Evolutionary conservation across 768 basidiomycete genomes (phyloP).

Genomic region (Termitomyces sp.): DNA sequence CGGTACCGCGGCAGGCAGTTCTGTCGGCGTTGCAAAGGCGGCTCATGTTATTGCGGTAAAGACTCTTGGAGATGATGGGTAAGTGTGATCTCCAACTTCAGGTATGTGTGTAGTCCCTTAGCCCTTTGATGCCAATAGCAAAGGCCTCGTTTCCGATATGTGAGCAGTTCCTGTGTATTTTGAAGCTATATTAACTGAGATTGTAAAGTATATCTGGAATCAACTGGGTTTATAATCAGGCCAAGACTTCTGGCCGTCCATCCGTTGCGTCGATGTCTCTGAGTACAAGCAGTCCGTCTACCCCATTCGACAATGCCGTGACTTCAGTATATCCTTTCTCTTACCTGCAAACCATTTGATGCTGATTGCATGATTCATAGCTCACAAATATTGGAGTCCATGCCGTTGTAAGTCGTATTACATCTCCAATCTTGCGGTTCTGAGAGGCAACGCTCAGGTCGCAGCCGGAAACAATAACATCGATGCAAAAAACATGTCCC

Average conservation of each 20-base stretch:
- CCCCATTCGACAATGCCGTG: neutral
- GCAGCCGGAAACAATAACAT: constrained; percentile 8
- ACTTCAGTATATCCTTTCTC: neutral
- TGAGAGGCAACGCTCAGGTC: neutral
- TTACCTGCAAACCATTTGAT: neutral
- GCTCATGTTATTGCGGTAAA: constrained; percentile 11
- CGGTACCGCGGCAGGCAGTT: constrained; percentile 28
- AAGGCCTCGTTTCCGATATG: neutral
- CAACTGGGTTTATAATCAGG: neutral
- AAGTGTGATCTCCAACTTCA: neutral
- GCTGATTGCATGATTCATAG: neutral
- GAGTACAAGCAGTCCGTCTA: no score
- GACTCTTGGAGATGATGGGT: constrained; percentile 1
- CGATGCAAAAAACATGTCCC: neutral
- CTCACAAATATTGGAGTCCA: constrained; percentile 1
- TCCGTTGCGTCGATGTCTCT: constrained; percentile 3
- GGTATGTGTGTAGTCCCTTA: no score
- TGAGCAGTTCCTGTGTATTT: neutral
- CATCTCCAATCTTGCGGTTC: neutral
- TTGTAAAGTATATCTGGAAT: constrained; percentile 2
- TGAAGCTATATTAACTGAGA: neutral
- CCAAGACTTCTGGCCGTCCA: neutral
- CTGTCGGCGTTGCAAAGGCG: constrained; percentile 28
- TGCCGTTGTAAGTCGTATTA: neutral
- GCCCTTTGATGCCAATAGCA: neutral